phyloP scores from a whole-genome alignment of 108 stramenopile species.

The Epipyxis sp. region DNA sequence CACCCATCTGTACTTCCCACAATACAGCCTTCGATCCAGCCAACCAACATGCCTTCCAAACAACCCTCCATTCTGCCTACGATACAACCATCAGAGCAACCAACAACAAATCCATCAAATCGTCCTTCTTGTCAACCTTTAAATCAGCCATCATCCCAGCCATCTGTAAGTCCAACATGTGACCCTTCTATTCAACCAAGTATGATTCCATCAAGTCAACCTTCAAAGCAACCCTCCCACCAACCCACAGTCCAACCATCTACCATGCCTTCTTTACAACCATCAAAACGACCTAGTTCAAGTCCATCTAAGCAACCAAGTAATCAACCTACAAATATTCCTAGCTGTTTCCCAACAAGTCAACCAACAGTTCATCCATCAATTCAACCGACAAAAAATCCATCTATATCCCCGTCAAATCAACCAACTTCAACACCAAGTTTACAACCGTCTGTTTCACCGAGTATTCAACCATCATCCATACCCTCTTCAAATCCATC shows the following conservation, averaged over 20 bases:
- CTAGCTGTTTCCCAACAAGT: not conserved
- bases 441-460: constrained; percentile 5
- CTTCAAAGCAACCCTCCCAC: not conserved
- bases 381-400: not conserved
- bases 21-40: too few relatives aligned
- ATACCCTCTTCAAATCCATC: not conserved
- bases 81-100: not conserved
- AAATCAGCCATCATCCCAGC: not conserved
- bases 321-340: not conserved
- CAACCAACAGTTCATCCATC: not conserved
- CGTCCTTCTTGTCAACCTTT: not conserved
- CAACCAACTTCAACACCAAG: constrained; percentile 8
- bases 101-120: not conserved
- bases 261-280: not conserved
- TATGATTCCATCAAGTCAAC: not conserved
- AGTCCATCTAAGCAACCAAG: not conserved
- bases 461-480: constrained; percentile 10
- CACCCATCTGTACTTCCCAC: too few relatives aligned
- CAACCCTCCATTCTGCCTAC: not conserved
- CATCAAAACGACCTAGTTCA: not conserved
- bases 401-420: not conserved
- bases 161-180: not conserved
- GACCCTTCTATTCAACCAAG: not conserved
- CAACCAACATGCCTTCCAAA: not conserved
- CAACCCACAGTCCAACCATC: not conserved